phyloP scores from a whole-genome alignment of 768 basidiomycete genomes.

The Phanerochaete sordida region DNA sequence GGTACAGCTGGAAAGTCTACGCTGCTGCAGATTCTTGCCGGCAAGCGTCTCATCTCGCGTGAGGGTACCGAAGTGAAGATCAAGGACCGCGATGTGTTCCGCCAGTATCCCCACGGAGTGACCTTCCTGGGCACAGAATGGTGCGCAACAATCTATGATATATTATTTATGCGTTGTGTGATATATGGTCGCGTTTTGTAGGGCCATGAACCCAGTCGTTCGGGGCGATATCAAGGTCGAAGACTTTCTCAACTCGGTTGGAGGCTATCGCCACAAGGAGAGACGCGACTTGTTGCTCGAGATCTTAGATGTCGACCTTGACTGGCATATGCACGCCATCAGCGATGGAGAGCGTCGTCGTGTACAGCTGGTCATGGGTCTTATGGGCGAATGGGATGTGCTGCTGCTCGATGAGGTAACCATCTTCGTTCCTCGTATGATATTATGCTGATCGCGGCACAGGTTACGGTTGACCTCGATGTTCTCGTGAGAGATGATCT shows the following conservation, averaged over 20 bases:
- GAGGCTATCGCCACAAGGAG: conserved; percentile 91
- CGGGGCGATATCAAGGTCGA: conserved; percentile 89
- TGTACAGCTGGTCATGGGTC: conserved; percentile 93
- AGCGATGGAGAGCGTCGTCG: conserved; percentile 93
- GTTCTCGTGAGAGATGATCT: conserved; percentile 91
- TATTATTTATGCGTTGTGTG: no score
- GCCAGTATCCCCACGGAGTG: conserved; percentile 76
- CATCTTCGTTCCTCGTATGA: not conserved
- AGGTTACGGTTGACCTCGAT: conserved; percentile 97
- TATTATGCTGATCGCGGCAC: not conserved
- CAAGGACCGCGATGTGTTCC: conserved; percentile 84
- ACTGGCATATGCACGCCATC: conserved; percentile 95
- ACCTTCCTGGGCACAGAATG: conserved; percentile 95
- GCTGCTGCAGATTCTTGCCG: conserved; percentile 88
- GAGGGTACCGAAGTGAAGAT: conserved; percentile 58
- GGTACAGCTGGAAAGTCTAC: conserved; percentile 89
- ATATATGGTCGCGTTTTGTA: conserved; percentile 24
- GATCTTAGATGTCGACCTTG: conserved; percentile 91
- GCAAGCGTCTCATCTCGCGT: conserved; percentile 71
- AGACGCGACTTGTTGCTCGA: conserved; percentile 82
- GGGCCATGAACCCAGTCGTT: conserved; percentile 97
- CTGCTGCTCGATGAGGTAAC: conserved; percentile 89
- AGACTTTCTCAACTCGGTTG: conserved; percentile 95
- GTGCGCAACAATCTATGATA: conserved; percentile 36
- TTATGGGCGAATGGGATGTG: conserved; percentile 94